Evolutionary conservation across 768 basidiomycete species (phyloP), one percentile per base, ranked within the genome.

Genomic region (Exsudoporus frostii): DNA sequence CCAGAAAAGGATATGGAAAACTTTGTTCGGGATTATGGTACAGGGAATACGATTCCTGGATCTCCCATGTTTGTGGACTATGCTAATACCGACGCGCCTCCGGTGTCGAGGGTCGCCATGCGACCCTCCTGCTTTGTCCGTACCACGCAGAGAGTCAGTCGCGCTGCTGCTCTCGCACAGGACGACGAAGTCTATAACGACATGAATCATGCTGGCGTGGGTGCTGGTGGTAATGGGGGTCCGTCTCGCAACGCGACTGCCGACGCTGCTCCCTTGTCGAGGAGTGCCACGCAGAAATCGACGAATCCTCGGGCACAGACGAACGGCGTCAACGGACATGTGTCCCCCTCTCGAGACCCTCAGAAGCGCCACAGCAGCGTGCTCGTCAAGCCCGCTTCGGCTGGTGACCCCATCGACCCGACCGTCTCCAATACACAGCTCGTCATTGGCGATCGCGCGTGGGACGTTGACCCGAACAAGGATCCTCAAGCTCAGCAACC

Each of bases 21-120:
- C 65, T 98, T 98, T 61, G 92, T 98, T 11, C 81, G 82, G 32
- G 83, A 88, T 55, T 92, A 92, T 64, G 92, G 92, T 4, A 98
- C 94, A 3, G 96, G 94, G 34, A 83, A 80, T 56, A 76, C 82
- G 54, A 94, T 98, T 44, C 92, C 93, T 1, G 92, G 97, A 58
- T 82, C 92, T 8, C 93, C 92, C 17, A 68, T 79, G 17, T 97
- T 93, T 70, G 83, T 95, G 68, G 89, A 93, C 73, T 92, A 90
- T 67, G 79, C 82, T 36, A 79, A 77, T 39, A 79, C 83, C 24
- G 83, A 85, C 51, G 80, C 86, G 9, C 78, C 84, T 24, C 82
- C 85, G 7, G 79, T 79, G 25, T 81, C 80, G 19, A 76, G 82
- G 27, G 76, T 83, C 3, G 76, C 80, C 1, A 82, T 76, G 46